Evolutionary conservation across 805 yeast genomes (phyloP).

Genomic region (Torulaspora franciscae): DNA sequence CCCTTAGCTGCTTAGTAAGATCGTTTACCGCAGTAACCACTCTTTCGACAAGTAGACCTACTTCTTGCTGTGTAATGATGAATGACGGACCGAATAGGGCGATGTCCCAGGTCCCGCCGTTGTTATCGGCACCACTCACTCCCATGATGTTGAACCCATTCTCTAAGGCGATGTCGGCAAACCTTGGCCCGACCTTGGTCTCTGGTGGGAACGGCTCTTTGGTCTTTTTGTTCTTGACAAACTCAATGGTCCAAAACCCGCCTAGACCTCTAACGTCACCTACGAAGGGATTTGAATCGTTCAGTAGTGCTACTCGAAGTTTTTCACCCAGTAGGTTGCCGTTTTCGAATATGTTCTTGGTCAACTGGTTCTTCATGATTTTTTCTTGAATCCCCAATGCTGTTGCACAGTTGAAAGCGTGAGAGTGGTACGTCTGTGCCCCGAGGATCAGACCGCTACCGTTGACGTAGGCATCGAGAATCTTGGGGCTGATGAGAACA

Average conservation of each 20-base stretch:
- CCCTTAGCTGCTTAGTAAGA: slow-evolving; percentile 15
- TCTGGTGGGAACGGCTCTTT: slow-evolving; percentile 45
- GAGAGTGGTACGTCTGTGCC: slow-evolving; percentile 50
- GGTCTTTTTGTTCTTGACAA: slow-evolving; percentile 49
- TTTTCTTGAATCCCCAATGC: slow-evolving; percentile 46
- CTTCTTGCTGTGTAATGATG: slow-evolving; percentile 41
- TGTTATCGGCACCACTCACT: slow-evolving; percentile 41
- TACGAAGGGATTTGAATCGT: slow-evolving; percentile 37
- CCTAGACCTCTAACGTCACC: slow-evolving; percentile 65
- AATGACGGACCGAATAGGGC: slow-evolving; percentile 47
- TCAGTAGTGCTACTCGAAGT: slow-evolving; percentile 35
- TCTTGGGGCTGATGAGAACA: slow-evolving; percentile 40
- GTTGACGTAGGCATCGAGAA: slow-evolving; percentile 36
- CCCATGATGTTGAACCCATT: slow-evolving; percentile 49
- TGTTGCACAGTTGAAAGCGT: slow-evolving; percentile 44
- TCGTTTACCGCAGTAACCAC: slow-evolving; percentile 40
- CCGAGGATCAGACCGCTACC: slow-evolving; percentile 43
- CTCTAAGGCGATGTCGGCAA: slow-evolving; percentile 37
- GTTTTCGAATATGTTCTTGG: slow-evolving; percentile 41
- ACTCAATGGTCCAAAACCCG: slow-evolving; percentile 54
- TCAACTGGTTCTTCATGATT: slow-evolving; percentile 33
- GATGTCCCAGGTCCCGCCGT: slow-evolving; percentile 41
- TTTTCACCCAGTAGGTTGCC: slow-evolving; percentile 42
- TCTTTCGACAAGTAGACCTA: slow-evolving; percentile 40
- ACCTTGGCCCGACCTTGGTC: slow-evolving; percentile 36